Percentiles rank a stretch among this genome's conserved stretches.
phyloP scores from a whole-genome alignment of 2,329 filamentous ascomycete genomes.

The Aspergillus sp. region DNA sequence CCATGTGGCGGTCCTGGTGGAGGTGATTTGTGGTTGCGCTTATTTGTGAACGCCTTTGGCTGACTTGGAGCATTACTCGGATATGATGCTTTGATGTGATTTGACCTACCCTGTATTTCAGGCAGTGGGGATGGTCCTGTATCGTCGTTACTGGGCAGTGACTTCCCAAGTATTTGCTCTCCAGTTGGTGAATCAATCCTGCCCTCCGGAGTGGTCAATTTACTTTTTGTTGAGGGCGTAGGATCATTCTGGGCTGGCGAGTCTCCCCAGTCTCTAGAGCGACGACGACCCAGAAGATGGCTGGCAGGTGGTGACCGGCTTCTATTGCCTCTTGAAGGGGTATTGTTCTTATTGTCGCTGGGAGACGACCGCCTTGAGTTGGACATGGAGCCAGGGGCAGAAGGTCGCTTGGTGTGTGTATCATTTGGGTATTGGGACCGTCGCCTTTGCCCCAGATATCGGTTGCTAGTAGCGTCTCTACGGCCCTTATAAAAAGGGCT shows the following conservation, averaged over 20 bases:
- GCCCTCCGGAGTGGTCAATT: constrained; percentile 15
- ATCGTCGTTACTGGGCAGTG: constrained; percentile 16
- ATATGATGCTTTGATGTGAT: constrained; percentile 20
- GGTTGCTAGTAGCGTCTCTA: constrained; percentile 48
- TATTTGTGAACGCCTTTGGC: constrained; percentile 29
- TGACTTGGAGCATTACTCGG: constrained; percentile 30
- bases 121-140: background rate
- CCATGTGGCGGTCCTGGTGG: constrained; percentile 41
- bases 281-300: constrained; percentile 22
- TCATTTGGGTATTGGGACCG: constrained; percentile 53
- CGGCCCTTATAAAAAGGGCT: constrained; percentile 55
- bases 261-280: constrained; percentile 19
- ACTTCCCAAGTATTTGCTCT: constrained; percentile 15
- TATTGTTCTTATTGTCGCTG: constrained; percentile 51
- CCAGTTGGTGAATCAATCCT: constrained; percentile 15
- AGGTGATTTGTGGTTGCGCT: constrained; percentile 25
- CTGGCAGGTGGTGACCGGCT: constrained; percentile 28
- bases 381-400: constrained; percentile 54
- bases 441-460: constrained; percentile 49
- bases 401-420: constrained; percentile 48
- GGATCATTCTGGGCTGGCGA: constrained; percentile 14
- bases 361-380: constrained; percentile 65
- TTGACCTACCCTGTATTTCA: constrained; percentile 9
- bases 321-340: constrained; percentile 36
- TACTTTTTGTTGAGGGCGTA: constrained; percentile 6